Percentiles rank a stretch among this genome's conserved stretches.
phyloP scores from a whole-genome alignment of 805 yeast species.

The Candida odintsovae region DNA sequence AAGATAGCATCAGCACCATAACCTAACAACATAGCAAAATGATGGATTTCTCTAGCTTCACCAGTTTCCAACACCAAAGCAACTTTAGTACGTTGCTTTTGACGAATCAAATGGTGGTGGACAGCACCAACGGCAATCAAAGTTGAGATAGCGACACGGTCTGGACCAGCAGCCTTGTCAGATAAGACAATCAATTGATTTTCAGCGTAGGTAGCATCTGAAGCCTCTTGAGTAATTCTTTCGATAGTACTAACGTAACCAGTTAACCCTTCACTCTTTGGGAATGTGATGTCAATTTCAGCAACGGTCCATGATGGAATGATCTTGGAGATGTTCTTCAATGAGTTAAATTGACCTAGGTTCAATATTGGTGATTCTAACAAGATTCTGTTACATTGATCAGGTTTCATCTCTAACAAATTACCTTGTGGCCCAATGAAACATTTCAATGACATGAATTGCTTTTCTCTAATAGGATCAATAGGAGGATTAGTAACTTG shows the following conservation, averaged over 20 bases:
- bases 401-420: conserved; percentile 83
- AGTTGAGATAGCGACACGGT: conserved; percentile 77
- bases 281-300: conserved; percentile 83
- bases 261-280: conserved; percentile 70
- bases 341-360: conserved; percentile 66
- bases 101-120: conserved; percentile 92
- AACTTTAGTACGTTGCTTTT: conserved; percentile 92
- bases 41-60: conserved; percentile 97
- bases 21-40: conserved; percentile 88
- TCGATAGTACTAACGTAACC: conserved; percentile 86
- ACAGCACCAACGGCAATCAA: conserved; percentile 94
- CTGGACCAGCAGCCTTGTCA: conserved; percentile 56
- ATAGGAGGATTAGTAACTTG: conserved; percentile 99
- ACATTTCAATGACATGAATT: conserved; percentile 96
- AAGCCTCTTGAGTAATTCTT: conserved; percentile 80
- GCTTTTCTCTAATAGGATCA: conserved; percentile 94
- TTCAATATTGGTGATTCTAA: conserved; percentile 79
- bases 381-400: conserved; percentile 84
- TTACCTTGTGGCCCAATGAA: conserved; percentile 98
- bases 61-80: conserved; percentile 91
- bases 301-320: conserved; percentile 85
- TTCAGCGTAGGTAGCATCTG: conserved; percentile 72
- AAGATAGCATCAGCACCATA: conserved; percentile 96
- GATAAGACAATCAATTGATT: conserved; percentile 71
- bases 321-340: conserved; percentile 63